Base-by-base conservation (phyloP, 805 yeast genomes). In the Saccharomyces kudriavzevii region DNA sequence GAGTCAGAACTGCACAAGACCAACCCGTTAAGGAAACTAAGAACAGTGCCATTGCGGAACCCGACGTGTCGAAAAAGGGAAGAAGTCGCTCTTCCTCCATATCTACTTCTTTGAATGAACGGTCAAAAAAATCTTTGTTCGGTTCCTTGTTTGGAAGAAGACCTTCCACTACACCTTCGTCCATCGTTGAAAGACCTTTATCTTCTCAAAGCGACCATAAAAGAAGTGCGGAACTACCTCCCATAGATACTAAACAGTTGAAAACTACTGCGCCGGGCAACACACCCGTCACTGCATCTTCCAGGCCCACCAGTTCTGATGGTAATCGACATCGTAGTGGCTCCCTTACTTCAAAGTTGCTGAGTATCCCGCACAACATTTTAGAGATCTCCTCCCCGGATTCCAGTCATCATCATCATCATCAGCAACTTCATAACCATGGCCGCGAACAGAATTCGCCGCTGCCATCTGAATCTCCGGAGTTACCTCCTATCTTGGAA, bases 101-200 rank as follows among this genome's bases (percentile, higher is more conserved):
- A 3, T 52, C 62, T 25, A 31, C 59, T 26, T 64, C 65, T 22
- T 48, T 58, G 48, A 57, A 55, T 30, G 67, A 61, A 45, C 61
- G 63, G 54, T 60, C 71, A 14, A 65, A 59, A 45, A 66, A 59
- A 54, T 65, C 69, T 17, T 50, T 65, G 24, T 62, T 64, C 30
- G 62, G 63, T 20, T 63, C 68, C 10, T 30, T 65, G 25, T 67
- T 66, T 52, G 62, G 67, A 13, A 60, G 62, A 49, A 60, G 54
- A 47, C 53, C 53, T 3, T 52, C 55, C 27, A 28, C 54, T 2
- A 30, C 60, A 3, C 30, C 48, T 10, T n/a, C 25, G 22, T 25
- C 29, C 20, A 25, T 20, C 22, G 11, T 31, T 14, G 20, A 35
- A 20, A 35, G 24, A 27, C 25, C 49, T 10, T 2, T n/a, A 6